Conservation (phyloP, 495 filamentous ascomycete species). For the Tuber indicum region DNA sequence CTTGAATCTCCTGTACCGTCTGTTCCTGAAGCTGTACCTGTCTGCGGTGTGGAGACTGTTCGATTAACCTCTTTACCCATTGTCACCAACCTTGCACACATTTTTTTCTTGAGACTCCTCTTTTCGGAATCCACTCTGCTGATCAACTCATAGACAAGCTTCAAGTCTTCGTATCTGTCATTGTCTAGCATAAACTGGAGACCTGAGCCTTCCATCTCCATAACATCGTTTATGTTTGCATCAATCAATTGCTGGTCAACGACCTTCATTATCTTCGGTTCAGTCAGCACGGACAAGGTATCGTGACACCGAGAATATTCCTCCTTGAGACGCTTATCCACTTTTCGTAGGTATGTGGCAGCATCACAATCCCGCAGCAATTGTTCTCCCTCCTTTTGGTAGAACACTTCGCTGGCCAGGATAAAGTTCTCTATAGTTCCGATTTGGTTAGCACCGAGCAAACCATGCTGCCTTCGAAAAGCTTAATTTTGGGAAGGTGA, state of each 20-base stretch:
- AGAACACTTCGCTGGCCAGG: conserved; percentile 63
- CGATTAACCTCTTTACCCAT: conserved; percentile 77
- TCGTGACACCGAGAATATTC: conserved; percentile 75
- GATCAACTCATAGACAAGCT: conserved; percentile 69
- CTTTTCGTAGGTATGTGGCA: conserved; percentile 73
- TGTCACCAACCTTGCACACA: conserved; percentile 69
- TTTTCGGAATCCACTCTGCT: conserved; percentile 73
- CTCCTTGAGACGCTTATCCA: conserved; percentile 64
- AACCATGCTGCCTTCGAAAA: neutral
- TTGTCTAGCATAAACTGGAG: conserved; percentile 88
- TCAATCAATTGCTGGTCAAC: conserved; percentile 74
- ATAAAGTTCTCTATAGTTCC: conserved; percentile 53
- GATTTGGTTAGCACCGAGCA: neutral
- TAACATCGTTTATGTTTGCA: conserved; percentile 69
- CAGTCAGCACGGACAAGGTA: conserved; percentile 63
- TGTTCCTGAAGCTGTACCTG: conserved; percentile 38
- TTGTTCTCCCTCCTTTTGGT: conserved; percentile 62
- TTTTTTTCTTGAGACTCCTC: conserved; percentile 57
- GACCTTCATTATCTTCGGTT: conserved; percentile 65
- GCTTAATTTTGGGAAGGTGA: neutral
- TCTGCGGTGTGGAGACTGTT: conserved; percentile 12
- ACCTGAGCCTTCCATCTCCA: conserved; percentile 75
- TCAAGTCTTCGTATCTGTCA: conserved; percentile 67
- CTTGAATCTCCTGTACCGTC: conserved; percentile 17
- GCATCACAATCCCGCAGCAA: conserved; percentile 73